Conservation (phyloP, 2,329 filamentous ascomycete genomes). For the Blumeria graminis region DNA sequence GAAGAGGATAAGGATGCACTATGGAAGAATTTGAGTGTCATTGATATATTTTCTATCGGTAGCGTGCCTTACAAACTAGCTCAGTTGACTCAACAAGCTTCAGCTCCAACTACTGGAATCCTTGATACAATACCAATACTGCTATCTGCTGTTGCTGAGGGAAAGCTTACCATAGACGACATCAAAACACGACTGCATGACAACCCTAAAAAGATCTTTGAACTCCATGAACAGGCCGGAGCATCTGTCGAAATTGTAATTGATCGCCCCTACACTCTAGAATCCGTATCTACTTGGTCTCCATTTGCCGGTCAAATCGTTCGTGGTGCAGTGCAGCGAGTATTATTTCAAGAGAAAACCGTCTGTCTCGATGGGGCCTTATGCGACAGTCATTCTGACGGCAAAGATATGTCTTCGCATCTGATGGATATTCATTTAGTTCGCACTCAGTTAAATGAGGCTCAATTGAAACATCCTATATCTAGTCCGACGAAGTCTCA, state of each 20-base stretch:
- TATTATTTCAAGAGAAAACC: conserved; percentile 51
- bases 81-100: conserved; percentile 25
- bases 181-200: conserved; percentile 47
- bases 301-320: conserved; percentile 46
- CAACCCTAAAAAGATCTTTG: conserved; percentile 60
- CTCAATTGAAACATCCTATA: conserved; percentile 30
- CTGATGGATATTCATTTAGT: conserved; percentile 18
- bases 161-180: conserved; percentile 48
- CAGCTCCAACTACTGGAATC: conserved; percentile 40
- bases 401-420: conserved; percentile 56
- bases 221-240: conserved; percentile 56
- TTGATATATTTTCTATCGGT: conserved; percentile 59
- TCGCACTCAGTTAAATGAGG: conserved; percentile 5
- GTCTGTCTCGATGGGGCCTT: conserved; percentile 51
- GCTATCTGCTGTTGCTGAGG: conserved; percentile 51
- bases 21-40: conserved; percentile 47
- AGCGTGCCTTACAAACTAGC: conserved; percentile 58
- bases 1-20: conserved; percentile 44
- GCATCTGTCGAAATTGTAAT: conserved; percentile 53
- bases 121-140: conserved; percentile 50
- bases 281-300: conserved; percentile 33
- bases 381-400: conserved; percentile 28
- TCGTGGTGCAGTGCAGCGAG: conserved; percentile 46
- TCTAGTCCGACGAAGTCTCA: conserved; percentile 19
- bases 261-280: conserved; percentile 41